Evolutionary conservation across 106 monocot species (phyloP), one percentile per base, ranked within the genome.

Genomic region (Dendrobium officinale): DNA sequence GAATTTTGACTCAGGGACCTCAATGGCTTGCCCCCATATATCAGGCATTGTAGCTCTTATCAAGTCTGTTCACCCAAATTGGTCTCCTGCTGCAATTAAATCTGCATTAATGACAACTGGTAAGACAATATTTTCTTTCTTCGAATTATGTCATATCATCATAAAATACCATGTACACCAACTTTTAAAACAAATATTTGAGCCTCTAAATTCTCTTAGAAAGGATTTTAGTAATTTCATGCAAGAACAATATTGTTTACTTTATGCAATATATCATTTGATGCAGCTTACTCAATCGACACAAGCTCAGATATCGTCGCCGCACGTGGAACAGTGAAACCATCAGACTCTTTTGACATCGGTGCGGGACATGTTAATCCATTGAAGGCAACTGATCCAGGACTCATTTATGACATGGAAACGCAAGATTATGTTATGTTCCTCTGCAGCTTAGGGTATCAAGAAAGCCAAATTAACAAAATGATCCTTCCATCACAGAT

Each of bases 31-130:
- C 81, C 91, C 93, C 2, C 91, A 91, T 33, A 79, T 91, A 47
- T 81, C 94, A 4, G 94, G 91, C 42, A 44, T 94, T 24, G 94
- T 84, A 11, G 94, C 94, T 0, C 86, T 94, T 4, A 41, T 94
- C 77, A 86, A 81, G 55, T 89, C 89, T 4, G 86, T 78, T 54
- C 94, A 90, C 67, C 91, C 83, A 4, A 77, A 83, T 49, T 94
- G 94, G 94, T 91, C 91, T 22, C 91, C 93, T 19, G 89, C 93
- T 3, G 86, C 82, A n/a, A 86, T 94, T 70, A 93, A 85, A 75
- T 93, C 93, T 10, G 91, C 93, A 29, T 54, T 93, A 2, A 93
- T 94, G 94, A 91, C 94, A 31, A 94, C 94, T 72, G 88, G 90
- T 90, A 61, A 75, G 13, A 51, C 9, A 51, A 48, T 2, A 48